Base-by-base conservation (phyloP, 768 basidiomycete species). In the Suillus subalutaceus region DNA sequence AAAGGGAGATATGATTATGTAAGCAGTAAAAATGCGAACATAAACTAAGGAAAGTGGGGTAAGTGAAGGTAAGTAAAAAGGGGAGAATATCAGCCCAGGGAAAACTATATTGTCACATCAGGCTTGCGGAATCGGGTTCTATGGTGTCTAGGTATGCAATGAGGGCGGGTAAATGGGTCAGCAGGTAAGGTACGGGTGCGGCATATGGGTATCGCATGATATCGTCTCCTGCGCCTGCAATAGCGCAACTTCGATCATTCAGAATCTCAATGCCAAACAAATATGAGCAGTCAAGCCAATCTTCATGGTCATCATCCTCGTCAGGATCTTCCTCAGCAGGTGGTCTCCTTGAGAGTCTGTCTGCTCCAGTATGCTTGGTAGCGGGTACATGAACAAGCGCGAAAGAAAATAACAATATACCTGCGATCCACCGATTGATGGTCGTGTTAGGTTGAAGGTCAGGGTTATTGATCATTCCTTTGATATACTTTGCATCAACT, bases 401-500 rank as follows among this genome's bases (percentile, higher is more conserved):
- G 64, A 80, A 79, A 16, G 71, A 56, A 64, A 79, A 77, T 16
- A 70, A 63, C 2, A 72, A 59, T 10, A 78, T 77, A 23, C 52
- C 68, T 1, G 44, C 9, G 1, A 83, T 80, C 83, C 82, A 84
- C 18, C 74, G 64, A 62, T 83, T 84, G 7, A 83, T 78, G 0
- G 80, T 66, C 0, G 80, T 77, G 64, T 78, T 79, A 0, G 79
- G 80, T 20, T 74, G 73, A 0, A 79, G 30, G 43, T 82, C 79
- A 0, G 81, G 80, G 16, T 78, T 64, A 58, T 82, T 79, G 4
- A 83, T 59, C 80, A 82, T 83, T n/a, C 78, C 79, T 62, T 79
- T 79, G 8, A 84, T 81, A 65, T 81, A 83, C 40, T 78, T 71
- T 0, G 79, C 81, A 68, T 83, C 79, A 0, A 79, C 77, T 67